A percentile compares a stretch with the other conserved stretches of the same genome.
Conservation (phyloP, 1,139 yeast species). For the Magnusiomyces paraingens region DNA sequence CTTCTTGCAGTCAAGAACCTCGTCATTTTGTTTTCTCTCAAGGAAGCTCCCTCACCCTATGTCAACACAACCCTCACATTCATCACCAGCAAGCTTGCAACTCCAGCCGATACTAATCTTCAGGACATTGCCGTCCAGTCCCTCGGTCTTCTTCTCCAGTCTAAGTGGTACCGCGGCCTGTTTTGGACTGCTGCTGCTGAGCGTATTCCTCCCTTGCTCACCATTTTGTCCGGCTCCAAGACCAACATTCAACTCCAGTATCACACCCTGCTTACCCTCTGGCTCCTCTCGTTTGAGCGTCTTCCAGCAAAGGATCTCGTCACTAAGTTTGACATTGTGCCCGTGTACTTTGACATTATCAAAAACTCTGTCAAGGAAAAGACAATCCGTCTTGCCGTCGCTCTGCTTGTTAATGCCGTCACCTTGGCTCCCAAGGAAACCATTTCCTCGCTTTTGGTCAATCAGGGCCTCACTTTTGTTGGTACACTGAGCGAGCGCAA, state of each 20-base stretch:
- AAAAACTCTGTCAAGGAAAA: conserved; percentile 88
- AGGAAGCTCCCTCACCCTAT: conserved; percentile 22
- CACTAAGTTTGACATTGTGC: conserved; percentile 39
- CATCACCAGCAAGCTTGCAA: conserved; percentile 41
- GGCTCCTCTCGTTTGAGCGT: conserved; percentile 77
- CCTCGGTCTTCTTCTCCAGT: conserved; percentile 53
- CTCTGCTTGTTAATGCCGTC: conserved; percentile 50
- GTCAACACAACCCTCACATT: conserved; percentile 42
- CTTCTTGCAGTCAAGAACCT: conserved; percentile 33
- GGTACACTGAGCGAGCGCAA: conserved; percentile 74
- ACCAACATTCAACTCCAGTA: conserved; percentile 76
- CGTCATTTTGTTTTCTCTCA: conserved; percentile 26
- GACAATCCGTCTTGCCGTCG: conserved; percentile 73
- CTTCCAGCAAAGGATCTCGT: conserved; percentile 49
- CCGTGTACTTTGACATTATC: conserved; percentile 56
- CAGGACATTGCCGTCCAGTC: conserved; percentile 66
- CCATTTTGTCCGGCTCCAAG: conserved; percentile 43
- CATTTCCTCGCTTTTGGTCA: conserved; percentile 65
- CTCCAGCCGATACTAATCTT: conserved; percentile 44
- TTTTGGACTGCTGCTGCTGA: conserved; percentile 47
- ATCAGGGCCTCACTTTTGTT: conserved; percentile 66
- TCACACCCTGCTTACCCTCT: conserved; percentile 64
- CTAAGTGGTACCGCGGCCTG: conserved; percentile 50
- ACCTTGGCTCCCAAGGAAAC: conserved; percentile 37
- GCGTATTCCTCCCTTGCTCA: conserved; percentile 51